These are phyloP conservation scores for Haplographium delicatum DNA, from an alignment of 495 filamentous ascomycete genomes.

Conservation along the genomic window DNA sequence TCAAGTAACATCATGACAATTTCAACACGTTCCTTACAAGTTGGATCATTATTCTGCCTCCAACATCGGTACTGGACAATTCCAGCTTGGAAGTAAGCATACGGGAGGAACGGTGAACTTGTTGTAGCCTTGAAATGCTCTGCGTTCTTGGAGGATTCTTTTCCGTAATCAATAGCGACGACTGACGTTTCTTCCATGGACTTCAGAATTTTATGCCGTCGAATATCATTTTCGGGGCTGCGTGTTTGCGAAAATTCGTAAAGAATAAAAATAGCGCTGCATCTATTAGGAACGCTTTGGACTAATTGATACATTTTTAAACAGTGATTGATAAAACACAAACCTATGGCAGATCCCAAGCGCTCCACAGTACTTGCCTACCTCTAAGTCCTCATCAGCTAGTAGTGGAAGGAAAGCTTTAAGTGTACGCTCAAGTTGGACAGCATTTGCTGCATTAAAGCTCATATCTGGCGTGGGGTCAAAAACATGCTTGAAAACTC, in stretches of 20 bases:
- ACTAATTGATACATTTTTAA: neutral
- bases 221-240: neutral
- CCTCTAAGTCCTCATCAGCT: slow-evolving; percentile 6
- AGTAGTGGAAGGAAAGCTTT: slow-evolving; percentile 13
- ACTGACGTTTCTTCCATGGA: slow-evolving; percentile 6
- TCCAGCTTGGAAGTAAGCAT: neutral
- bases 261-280: slow-evolving; percentile 2
- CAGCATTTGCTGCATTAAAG: slow-evolving; percentile 9
- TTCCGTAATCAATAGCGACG: neutral
- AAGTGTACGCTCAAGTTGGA: slow-evolving; percentile 11
- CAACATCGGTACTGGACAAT: neutral
- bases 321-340: neutral
- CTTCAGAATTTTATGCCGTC: neutral
- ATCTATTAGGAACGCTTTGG: neutral
- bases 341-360: slow-evolving; percentile 13
- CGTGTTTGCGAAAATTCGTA: neutral
- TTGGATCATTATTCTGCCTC: neutral
- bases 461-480: slow-evolving; percentile 7
- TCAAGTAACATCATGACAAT: neutral
- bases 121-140: neutral
- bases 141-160: neutral
- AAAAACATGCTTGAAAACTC: slow-evolving; percentile 10
- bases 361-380: slow-evolving; percentile 15
- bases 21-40: neutral
- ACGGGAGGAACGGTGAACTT: slow-evolving; percentile 2